phyloP scores from a whole-genome alignment of 2,329 filamentous ascomycete species.

The Chaetomiaceae sp. region DNA sequence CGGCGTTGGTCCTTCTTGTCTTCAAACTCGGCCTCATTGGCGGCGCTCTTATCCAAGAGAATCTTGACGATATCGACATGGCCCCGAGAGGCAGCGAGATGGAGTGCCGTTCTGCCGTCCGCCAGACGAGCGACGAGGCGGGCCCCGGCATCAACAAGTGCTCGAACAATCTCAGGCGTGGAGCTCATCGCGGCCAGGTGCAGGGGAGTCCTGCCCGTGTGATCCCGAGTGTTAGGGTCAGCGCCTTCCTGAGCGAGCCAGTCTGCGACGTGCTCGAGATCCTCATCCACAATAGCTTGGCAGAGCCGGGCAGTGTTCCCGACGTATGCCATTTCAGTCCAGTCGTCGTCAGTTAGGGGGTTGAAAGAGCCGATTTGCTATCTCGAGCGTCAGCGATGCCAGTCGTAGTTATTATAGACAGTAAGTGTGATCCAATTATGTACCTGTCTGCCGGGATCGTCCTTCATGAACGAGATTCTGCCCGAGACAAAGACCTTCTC shows the following conservation, averaged over 20 bases:
- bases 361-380: slow-evolving; percentile 64
- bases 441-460: slow-evolving; percentile 72
- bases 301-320: slow-evolving; percentile 73
- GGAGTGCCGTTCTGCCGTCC: slow-evolving; percentile 77
- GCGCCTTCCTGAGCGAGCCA: slow-evolving; percentile 66
- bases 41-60: slow-evolving; percentile 67
- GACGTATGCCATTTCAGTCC: slow-evolving; percentile 89
- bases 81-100: slow-evolving; percentile 71
- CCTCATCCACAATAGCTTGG: slow-evolving; percentile 72
- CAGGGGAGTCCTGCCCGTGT: slow-evolving; percentile 72
- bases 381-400: slow-evolving; percentile 10
- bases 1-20: slow-evolving; percentile 51
- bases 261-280: slow-evolving; percentile 64
- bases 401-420: too few relatives aligned
- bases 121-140: slow-evolving; percentile 70
- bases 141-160: slow-evolving; percentile 66
- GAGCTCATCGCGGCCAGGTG: slow-evolving; percentile 70
- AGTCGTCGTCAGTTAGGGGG: slow-evolving; percentile 75
- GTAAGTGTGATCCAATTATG: too few relatives aligned
- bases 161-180: slow-evolving; percentile 64
- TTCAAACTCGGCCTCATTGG: slow-evolving; percentile 66
- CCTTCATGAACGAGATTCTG: slow-evolving; percentile 67
- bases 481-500: slow-evolving; percentile 73
- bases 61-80: slow-evolving; percentile 64
- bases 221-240: slow-evolving; percentile 70